Evolutionary conservation across 2,329 filamentous ascomycete genomes (phyloP).

Genomic region (Raffaelea ambrosiae): DNA sequence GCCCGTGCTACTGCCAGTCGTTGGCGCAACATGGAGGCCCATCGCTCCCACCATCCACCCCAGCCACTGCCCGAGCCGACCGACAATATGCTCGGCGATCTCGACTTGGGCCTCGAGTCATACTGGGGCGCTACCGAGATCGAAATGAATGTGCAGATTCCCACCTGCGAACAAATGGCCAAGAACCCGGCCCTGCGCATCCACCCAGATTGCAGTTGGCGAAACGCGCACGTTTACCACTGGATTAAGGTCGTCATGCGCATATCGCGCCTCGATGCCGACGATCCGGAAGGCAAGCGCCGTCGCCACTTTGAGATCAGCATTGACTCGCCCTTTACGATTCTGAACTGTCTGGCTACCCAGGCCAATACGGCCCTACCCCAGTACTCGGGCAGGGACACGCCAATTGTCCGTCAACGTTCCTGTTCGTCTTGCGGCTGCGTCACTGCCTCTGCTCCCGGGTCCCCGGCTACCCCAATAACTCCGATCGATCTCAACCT

Average conservation of each 20-base stretch:
- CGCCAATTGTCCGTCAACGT: constrained; percentile 37
- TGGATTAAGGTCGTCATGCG: constrained; percentile 98
- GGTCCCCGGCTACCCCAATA: constrained; percentile 52
- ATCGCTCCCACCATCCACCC: constrained; percentile 28
- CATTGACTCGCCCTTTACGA: constrained; percentile 90
- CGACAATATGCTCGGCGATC: constrained; percentile 72
- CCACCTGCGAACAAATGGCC: constrained; percentile 79
- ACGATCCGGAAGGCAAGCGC: constrained; percentile 62
- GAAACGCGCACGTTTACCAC: constrained; percentile 88
- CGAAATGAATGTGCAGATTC: constrained; percentile 87
- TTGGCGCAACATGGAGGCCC: constrained; percentile 46
- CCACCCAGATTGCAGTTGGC: constrained; percentile 87
- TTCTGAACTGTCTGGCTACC: constrained; percentile 87
- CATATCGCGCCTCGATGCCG: constrained; percentile 72
- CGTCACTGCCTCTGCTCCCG: constrained; percentile 36
- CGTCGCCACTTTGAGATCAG: constrained; percentile 91
- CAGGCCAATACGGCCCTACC: constrained; percentile 82
- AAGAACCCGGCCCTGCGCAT: constrained; percentile 58
- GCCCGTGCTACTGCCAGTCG: constrained; percentile 37
- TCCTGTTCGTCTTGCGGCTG: constrained; percentile 45
- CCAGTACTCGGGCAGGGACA: constrained; percentile 55
- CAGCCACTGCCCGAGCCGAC: constrained; percentile 39
- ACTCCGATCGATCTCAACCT: constrained; percentile 47
- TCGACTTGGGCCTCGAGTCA: constrained; percentile 60
- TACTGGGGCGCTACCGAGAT: constrained; percentile 86